phyloP scores from a whole-genome alignment of 257 asterid species.

The Ilex aquifolium region DNA sequence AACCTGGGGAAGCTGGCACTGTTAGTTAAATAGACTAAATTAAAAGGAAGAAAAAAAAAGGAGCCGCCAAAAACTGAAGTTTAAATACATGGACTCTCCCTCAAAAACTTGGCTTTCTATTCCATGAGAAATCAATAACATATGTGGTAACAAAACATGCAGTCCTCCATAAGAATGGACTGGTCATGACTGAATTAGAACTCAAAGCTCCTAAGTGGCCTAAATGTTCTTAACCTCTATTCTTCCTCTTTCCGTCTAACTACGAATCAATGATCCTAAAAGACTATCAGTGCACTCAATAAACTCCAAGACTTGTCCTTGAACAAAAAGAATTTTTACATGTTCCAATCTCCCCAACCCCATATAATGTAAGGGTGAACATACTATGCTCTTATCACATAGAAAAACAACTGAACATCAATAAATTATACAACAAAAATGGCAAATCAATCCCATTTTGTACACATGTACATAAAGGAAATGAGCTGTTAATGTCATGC shows the following conservation, averaged over 20 bases:
- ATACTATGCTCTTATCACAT: conserved; percentile 37
- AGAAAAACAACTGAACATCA: conserved; percentile 29
- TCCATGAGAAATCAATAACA: conserved; percentile 13
- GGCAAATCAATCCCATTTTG: conserved; percentile 43
- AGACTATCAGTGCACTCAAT: conserved; percentile 51
- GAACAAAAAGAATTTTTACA: conserved; percentile 27
- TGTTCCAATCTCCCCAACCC: conserved; percentile 21
- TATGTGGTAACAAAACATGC: conserved; percentile 9
- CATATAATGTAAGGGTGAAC: conserved; percentile 23
- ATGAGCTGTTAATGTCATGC: conserved; percentile 28
- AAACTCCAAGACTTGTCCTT: conserved; percentile 33
- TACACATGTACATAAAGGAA: conserved; percentile 59
- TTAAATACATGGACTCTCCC: conserved; percentile 8
- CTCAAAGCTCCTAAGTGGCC: conserved; percentile 22
- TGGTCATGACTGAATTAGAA: conserved; percentile 18
- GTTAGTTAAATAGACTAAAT: too few relatives aligned
- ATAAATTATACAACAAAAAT: conserved; percentile 32
- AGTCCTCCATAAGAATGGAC: conserved; percentile 18
- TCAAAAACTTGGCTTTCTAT: conserved; percentile 13
- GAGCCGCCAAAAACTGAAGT: conserved; percentile 11
- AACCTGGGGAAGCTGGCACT: too few relatives aligned
- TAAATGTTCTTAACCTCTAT: conserved; percentile 25
- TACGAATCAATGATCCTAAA: conserved; percentile 22
- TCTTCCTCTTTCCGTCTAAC: conserved; percentile 26
- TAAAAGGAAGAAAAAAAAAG: background rate